Percentiles rank a stretch among this genome's conserved stretches.
Evolutionary conservation across 2,329 filamentous ascomycete genomes (phyloP).

Genomic region (Trichophyton schoenleinii): DNA sequence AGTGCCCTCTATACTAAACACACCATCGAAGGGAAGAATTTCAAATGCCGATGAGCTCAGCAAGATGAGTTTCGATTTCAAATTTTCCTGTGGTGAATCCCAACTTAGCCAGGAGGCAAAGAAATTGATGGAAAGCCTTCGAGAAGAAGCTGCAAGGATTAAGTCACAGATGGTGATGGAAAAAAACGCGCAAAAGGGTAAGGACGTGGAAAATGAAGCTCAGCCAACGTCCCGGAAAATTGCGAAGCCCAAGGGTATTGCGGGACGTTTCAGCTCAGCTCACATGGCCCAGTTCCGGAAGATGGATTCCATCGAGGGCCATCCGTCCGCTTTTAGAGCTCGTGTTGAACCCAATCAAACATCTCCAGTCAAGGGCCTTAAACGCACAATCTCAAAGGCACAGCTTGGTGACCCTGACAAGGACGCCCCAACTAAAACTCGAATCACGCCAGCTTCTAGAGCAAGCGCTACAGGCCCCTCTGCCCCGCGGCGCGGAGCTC

Average conservation of each 20-base stretch:
- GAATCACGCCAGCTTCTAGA: conserved; percentile 11
- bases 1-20: conserved; percentile 21
- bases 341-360: conserved; percentile 31
- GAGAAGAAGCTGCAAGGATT: conserved; percentile 58
- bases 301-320: conserved; percentile 90
- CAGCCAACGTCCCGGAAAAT: conserved; percentile 50
- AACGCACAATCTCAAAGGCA: conserved; percentile 48
- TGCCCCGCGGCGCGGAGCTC: conserved; percentile 36
- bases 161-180: conserved; percentile 55
- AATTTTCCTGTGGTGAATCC: conserved; percentile 32
- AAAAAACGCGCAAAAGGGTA: conserved; percentile 42
- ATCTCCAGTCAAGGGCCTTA: conserved; percentile 32
- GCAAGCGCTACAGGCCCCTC: background rate
- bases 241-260: conserved; percentile 65
- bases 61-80: conserved; percentile 37
- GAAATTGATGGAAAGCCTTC: conserved; percentile 52
- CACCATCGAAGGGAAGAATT: conserved; percentile 31
- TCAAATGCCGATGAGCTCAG: conserved; percentile 26
- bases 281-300: conserved; percentile 88
- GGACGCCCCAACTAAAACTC: conserved; percentile 24
- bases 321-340: conserved; percentile 60
- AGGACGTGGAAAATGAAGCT: conserved; percentile 35
- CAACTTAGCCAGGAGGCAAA: conserved; percentile 40
- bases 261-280: conserved; percentile 65
- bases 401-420: conserved; percentile 51